Base-by-base conservation (phyloP, 352 stramenopile species). In the Poterioochromonas sp. region DNA sequence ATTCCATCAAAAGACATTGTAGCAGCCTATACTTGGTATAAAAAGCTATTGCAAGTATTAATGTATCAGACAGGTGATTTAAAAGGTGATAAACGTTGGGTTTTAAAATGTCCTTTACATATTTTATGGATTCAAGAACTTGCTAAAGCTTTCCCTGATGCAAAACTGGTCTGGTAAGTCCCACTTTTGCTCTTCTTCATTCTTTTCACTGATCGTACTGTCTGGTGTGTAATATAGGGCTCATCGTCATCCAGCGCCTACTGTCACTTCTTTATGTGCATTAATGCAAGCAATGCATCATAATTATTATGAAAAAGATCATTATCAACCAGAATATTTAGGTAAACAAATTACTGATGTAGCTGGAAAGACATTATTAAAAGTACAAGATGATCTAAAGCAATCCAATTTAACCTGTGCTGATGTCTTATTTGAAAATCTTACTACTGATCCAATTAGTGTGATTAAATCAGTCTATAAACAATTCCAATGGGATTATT, bases 341-440 rank as follows among this genome's bases (percentile, higher is more conserved):
- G 58, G 58, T 68, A 5, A 39, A 68, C 5, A 8, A 5, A 29
- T 68, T 11, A 29, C 5, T 26, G 26, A 68, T 39, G 5, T 68
- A 8, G 8, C 12, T 68, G 34, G 5, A 29, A 18, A 68, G 5
- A 40, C 26, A 8, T 12, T 68, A 8, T 18, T 26, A 12, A 35
- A 68, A 39, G 29, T 35, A 40, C 26, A 12, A 15, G 26, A 68
- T 5, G 58, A 12, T 18, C 12, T 68, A 18, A 35, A 68, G 34
- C 5, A 68, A 39, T 68, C 34, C 11, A 35, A 35, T 29, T 5
- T 68, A 8, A 5, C 58, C 12, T 40, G 26, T 68, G 63, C 65
- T 3, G 69, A 82, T 43, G 79, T 82, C 37, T 63, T 79, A 47
- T 82, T 80, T 74, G 79, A 76, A 18, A 79, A 82, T 70, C 77